phyloP scores from a whole-genome alignment of 2,329 filamentous ascomycete genomes.

The Colletotrichum viniferum region DNA sequence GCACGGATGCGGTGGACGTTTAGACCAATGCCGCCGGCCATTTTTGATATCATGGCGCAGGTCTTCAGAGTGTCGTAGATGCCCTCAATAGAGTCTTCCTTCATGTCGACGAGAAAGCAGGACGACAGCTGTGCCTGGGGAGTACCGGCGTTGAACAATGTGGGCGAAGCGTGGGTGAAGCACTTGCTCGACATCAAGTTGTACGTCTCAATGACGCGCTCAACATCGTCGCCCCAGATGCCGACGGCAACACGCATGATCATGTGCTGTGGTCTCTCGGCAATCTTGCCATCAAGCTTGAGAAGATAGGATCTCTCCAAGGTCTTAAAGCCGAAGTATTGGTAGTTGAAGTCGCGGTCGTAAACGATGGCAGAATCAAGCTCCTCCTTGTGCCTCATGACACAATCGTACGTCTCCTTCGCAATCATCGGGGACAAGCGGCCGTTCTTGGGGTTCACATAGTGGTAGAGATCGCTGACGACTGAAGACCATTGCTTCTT shows the following conservation, averaged over 20 bases:
- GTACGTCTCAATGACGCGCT: slow-evolving; percentile 96
- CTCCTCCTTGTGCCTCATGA: slow-evolving; percentile 96
- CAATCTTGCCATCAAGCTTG: slow-evolving; percentile 93
- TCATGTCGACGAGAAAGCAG: slow-evolving; percentile 99
- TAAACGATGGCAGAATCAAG: slow-evolving; percentile 99
- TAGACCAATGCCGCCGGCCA: slow-evolving; percentile 95
- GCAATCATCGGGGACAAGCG: slow-evolving; percentile 93
- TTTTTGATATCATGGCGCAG: slow-evolving; percentile 99
- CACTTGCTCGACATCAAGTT: slow-evolving; percentile 98
- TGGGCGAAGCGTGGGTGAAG: slow-evolving; percentile 98
- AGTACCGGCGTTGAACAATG: slow-evolving; percentile 96
- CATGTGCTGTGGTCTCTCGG: slow-evolving; percentile 98
- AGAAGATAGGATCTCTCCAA: slow-evolving; percentile 97
- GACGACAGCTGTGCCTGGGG: slow-evolving; percentile 94
- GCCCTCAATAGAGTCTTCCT: slow-evolving; percentile 98
- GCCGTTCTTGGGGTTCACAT: slow-evolving; percentile 92
- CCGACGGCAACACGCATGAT: slow-evolving; percentile 99
- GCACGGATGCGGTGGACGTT: slow-evolving; percentile 97
- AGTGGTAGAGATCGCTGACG: slow-evolving; percentile 90
- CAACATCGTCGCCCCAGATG: slow-evolving; percentile 93
- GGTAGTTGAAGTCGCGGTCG: slow-evolving; percentile 99
- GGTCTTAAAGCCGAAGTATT: slow-evolving; percentile 99
- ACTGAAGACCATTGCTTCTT: slow-evolving; percentile 99
- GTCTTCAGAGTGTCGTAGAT: slow-evolving; percentile 99
- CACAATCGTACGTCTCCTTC: slow-evolving; percentile 84